Evolutionary conservation across 352 stramenopile genomes (phyloP).

Genomic region (Phytophthora pinifolia): DNA sequence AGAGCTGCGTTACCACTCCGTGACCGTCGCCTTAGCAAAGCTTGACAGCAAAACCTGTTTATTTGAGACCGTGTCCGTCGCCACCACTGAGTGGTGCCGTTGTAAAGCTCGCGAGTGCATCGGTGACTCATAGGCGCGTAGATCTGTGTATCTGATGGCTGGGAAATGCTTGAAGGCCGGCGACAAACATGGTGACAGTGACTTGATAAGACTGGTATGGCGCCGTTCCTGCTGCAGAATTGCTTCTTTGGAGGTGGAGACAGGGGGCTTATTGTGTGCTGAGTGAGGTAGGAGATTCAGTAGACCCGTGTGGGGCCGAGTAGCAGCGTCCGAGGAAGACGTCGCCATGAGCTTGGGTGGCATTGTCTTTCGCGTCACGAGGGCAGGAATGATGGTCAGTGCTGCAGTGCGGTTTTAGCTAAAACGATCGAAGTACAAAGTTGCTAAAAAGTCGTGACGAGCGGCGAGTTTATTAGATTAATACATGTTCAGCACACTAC

Average conservation of each 20-base stretch:
- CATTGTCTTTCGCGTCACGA: constrained; percentile 3
- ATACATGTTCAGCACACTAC: too few species aligned
- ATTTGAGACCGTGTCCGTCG: constrained; percentile 30
- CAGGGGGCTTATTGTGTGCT: neutral
- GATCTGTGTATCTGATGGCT: constrained; percentile 23
- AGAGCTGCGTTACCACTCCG: constrained; percentile 31
- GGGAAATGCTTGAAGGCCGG: constrained; percentile 34
- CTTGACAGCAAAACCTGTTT: constrained; percentile 41
- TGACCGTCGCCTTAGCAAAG: constrained; percentile 38
- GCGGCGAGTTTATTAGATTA: too few species aligned
- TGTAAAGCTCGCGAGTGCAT: constrained; percentile 14
- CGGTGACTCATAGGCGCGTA: constrained; percentile 16
- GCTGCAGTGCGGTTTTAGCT: neutral
- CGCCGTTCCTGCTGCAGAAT: constrained; percentile 7
- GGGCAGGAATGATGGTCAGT: constrained; percentile 24
- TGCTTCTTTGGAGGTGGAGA: neutral
- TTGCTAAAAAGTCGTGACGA: too few species aligned
- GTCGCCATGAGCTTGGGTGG: constrained; percentile 36
- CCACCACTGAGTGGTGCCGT: constrained; percentile 22
- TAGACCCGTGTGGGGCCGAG: constrained; percentile 6
- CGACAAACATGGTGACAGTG: neutral
- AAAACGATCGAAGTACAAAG: too few species aligned
- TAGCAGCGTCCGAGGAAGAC: constrained; percentile 20
- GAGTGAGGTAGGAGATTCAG: constrained; percentile 10
- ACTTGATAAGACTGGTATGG: neutral